phyloP scores from a whole-genome alignment of 2,329 filamentous ascomycete species.

The Fusarium tanahbumbuense region DNA sequence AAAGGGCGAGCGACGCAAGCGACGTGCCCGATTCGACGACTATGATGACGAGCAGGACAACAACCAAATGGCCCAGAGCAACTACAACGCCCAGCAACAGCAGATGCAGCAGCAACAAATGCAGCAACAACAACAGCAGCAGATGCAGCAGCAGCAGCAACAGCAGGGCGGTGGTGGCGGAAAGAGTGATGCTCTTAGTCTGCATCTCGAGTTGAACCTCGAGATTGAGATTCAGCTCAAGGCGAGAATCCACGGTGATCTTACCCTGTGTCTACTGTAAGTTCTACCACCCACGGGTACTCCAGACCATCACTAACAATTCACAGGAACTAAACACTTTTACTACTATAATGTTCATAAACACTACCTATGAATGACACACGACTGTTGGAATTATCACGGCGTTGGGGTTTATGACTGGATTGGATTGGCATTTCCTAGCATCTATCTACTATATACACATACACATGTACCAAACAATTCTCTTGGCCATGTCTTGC shows the following conservation, averaged over 20 bases:
- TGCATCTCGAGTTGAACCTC: conserved; percentile 81
- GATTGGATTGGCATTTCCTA: conserved; percentile 17
- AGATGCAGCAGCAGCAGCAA: conserved; percentile 25
- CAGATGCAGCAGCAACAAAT: conserved; percentile 32
- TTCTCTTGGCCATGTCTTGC: conserved; percentile 9
- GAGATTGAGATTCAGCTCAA: conserved; percentile 88
- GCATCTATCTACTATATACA: conserved; percentile 5
- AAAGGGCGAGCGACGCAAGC: conserved; percentile 36
- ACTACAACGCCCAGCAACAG: conserved; percentile 31
- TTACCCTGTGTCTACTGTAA: conserved; percentile 77
- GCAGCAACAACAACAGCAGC: conserved; percentile 29
- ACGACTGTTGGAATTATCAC: conserved; percentile 17
- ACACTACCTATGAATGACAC: conserved; percentile 11
- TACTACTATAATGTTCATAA: conserved; percentile 7
- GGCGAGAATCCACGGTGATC: conserved; percentile 85
- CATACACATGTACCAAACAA: conserved; percentile 11
- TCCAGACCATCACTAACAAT: background rate
- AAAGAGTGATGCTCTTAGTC: conserved; percentile 60
- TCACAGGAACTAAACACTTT: conserved; percentile 24
- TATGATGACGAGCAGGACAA: conserved; percentile 32
- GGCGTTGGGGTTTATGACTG: conserved; percentile 23
- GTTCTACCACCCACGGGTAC: conserved; percentile 40
- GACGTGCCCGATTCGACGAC: conserved; percentile 30
- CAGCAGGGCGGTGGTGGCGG: conserved; percentile 33
- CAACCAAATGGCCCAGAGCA: conserved; percentile 31